Base-by-base conservation (phyloP, 164 flowering plant species). In the Aristolochia californica region DNA sequence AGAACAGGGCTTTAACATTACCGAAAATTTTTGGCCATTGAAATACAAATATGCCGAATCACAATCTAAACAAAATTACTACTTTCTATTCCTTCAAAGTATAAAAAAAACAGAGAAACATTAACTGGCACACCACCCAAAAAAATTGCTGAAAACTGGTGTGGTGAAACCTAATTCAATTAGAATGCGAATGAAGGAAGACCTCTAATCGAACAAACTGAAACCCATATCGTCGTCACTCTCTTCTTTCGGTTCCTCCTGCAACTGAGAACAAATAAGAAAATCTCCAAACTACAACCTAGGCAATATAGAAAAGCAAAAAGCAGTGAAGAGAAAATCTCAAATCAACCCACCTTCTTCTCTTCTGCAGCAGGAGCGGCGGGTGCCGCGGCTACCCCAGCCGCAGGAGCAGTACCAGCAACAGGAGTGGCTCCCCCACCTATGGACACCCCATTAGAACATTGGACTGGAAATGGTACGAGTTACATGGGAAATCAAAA, bases 231-330 rank as follows among this genome's bases (percentile, higher is more conserved):
- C 79, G 1, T 75, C 74, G 24, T 75, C 79, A 38, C 74, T 72
- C 59, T 75, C 79, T 45, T 75, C 76, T 61, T 75, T 75, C 0
- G 78, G 66, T 26, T 75, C 79, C 61, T 75, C 79, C 79, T 75
- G 76, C 49, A 70, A 44, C 1, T 23, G 26, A 34, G 26, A 22
- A 27, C 10, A 22, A 15, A n/a, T 40, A 12, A 15, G 12, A n/a
- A 40, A 44, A 20, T 0, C 13, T 2, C 9, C 2, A 5, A 27
- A 45, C 5, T 7, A 34, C 0, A 34, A 60, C 11, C 26, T 16
- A 20, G 9, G 34, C 2, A 34, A n/a, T 9, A n/a, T 14, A 26
- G 4, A 60, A 16, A 51, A 34, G 2, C 0, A 15, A 11, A 13
- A 60, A 4, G 18, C 24, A 59, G n/a, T n/a, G n/a, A n/a, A 47